These are phyloP conservation scores for Apiospora phragmitis DNA, from an alignment of 2,329 filamentous ascomycete species.

Conservation along the genomic window DNA sequence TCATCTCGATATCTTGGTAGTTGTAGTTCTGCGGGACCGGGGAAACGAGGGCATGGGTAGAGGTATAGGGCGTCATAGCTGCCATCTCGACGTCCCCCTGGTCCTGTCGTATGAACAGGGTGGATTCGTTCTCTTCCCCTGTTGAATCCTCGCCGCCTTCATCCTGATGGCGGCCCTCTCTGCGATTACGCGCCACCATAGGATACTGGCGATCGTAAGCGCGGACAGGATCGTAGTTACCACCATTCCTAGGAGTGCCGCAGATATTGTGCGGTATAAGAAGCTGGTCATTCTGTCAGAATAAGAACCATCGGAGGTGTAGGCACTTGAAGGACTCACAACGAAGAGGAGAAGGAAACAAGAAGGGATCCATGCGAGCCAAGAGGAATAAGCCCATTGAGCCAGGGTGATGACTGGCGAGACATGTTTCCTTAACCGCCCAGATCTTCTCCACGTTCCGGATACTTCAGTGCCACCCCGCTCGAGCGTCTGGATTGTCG, in stretches of 20 bases:
- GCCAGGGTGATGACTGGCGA: not conserved
- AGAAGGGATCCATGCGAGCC: slow-evolving; percentile 16
- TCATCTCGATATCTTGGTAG: too few species aligned
- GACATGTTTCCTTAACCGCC: not conserved
- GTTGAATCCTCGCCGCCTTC: not conserved
- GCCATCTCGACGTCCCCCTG: too few species aligned
- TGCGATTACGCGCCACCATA: slow-evolving; percentile 13
- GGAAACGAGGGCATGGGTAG: too few species aligned
- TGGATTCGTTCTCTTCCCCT: slow-evolving; percentile 4
- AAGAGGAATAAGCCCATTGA: not conserved
- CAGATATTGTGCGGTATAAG: slow-evolving; percentile 15
- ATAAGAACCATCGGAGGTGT: too few species aligned
- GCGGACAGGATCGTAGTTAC: slow-evolving; percentile 14
- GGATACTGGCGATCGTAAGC: slow-evolving; percentile 16
- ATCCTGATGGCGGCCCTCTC: not conserved
- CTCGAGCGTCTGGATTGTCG: not conserved
- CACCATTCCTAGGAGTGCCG: slow-evolving; percentile 12
- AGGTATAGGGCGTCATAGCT: too few species aligned
- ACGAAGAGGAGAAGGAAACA: slow-evolving; percentile 16
- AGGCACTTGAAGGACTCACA: slow-evolving; percentile 2
- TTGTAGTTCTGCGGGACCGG: too few species aligned
- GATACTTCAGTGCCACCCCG: not conserved
- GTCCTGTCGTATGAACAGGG: too few species aligned
- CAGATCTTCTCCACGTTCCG: not conserved
- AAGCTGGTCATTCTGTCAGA: slow-evolving; percentile 5